phyloP scores from a whole-genome alignment of 192 early-diverging fungal genomes.

The Entomortierella parvispora region DNA sequence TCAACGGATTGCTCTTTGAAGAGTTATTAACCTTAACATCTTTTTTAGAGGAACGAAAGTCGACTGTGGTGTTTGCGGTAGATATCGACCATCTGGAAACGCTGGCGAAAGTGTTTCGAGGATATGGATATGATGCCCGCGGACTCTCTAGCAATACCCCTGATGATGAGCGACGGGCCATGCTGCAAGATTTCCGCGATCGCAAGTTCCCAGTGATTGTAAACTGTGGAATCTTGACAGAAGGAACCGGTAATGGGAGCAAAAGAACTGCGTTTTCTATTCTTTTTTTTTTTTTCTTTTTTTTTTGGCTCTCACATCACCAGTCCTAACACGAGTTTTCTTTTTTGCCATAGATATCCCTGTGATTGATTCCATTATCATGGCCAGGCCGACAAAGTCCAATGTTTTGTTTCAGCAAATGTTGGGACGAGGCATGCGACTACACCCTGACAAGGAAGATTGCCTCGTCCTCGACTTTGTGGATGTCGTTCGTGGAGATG shows the following conservation, averaged over 20 bases:
- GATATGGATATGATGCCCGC: slow-evolving; percentile 58
- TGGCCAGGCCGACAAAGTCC: slow-evolving; percentile 88
- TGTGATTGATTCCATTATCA: slow-evolving; percentile 85
- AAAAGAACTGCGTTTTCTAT: background rate
- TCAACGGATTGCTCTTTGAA: background rate
- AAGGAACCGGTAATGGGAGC: slow-evolving; percentile 53
- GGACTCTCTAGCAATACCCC: slow-evolving; percentile 68
- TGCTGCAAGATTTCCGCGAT: slow-evolving; percentile 69
- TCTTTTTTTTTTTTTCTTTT: background rate
- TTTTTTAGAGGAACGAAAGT: slow-evolving; percentile 60
- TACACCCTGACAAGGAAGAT: slow-evolving; percentile 68
- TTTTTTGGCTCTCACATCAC: too few species aligned
- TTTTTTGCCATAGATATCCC: slow-evolving; percentile 77
- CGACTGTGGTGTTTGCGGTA: slow-evolving; percentile 89
- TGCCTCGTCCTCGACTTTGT: slow-evolving; percentile 91
- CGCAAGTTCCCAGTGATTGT: slow-evolving; percentile 80
- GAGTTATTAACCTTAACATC: too few species aligned
- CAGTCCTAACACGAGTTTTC: background rate
- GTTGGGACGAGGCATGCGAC: slow-evolving; percentile 92
- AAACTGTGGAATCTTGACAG: slow-evolving; percentile 88
- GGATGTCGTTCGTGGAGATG: slow-evolving; percentile 68
- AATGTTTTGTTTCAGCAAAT: slow-evolving; percentile 93
- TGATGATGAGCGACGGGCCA: slow-evolving; percentile 59
- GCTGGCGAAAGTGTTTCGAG: slow-evolving; percentile 66
- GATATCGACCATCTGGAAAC: slow-evolving; percentile 79